Base-by-base conservation (phyloP, 2,329 filamentous ascomycete species). In the Bretziella fagacearum region DNA sequence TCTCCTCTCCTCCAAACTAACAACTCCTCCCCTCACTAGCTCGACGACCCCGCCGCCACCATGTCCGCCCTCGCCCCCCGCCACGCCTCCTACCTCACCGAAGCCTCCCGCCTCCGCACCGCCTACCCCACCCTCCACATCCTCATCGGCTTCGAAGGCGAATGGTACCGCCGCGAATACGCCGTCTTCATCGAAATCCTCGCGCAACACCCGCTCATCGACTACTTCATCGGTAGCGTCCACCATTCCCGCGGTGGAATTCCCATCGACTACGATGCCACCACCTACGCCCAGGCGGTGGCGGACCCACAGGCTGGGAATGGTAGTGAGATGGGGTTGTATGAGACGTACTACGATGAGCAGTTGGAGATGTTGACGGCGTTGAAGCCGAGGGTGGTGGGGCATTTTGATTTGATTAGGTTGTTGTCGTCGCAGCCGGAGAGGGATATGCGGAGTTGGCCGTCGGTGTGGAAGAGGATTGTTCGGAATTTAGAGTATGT, bases 351-450 rank as follows among this genome's bases (percentile, higher is more conserved):
- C 65, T 96, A 93, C 59, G 87, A 96, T 60, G 68, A 79, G 54
- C 91, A 96, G 65, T 71, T 73, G 51, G 75, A 77, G 17, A 93
- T 98, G 87, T 40, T 98, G 40, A 62, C 63, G 46, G 68, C 72
- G 6, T 62, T 94, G 53, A 66, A 67, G 54, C 91, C 91, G 26
- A 74, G 74, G 6, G 71, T 98, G 10, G 80, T 98, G 3, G 91
- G 87, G 0, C 91, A 98, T 63, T 93, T 98, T 59, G 91, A 98
- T 63, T 73, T 98, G 17, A 81, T 96, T 47, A 70, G 89, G 10
- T 65, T 98, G 53, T 70, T 91, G 59, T 86, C 82, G 55, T 71
- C 76, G 49, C 69, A 81, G 17, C 79, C 81, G 0, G 73, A 72
- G 42, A 61, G 71, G 32, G 75, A 78, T 53, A 67, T 85, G 49